phyloP scores from a whole-genome alignment of 495 filamentous ascomycete species.

The Chaetomium fimeti region DNA sequence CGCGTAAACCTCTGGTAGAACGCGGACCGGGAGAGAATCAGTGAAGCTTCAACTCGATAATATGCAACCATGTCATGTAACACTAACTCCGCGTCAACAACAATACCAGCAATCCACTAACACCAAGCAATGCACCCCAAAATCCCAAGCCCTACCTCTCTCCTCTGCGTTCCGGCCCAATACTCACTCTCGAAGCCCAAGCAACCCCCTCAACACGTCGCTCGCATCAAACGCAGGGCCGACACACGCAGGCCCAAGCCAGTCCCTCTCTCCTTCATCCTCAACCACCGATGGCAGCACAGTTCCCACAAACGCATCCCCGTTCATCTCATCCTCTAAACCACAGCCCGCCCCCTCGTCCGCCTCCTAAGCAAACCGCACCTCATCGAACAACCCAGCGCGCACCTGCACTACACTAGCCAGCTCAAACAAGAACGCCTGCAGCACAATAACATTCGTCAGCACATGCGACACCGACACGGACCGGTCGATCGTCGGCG shows the following conservation, averaged over 20 bases:
- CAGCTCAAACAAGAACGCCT: constrained; percentile 87
- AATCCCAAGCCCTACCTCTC: neutral
- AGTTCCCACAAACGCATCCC: neutral
- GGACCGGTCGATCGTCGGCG: constrained; percentile 37
- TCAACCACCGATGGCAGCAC: neutral
- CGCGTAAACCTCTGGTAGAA: too few species aligned
- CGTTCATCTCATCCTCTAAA: neutral
- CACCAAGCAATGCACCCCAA: constrained; percentile 21
- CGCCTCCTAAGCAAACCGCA: constrained; percentile 57
- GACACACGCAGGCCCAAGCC: too few species aligned
- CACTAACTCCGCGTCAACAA: neutral
- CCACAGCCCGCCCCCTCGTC: neutral
- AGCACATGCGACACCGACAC: constrained; percentile 82
- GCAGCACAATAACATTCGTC: constrained; percentile 71
- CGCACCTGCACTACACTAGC: constrained; percentile 83
- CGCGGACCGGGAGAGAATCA: neutral
- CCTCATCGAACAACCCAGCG: constrained; percentile 82
- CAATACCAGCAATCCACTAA: constrained; percentile 7
- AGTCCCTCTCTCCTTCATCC: neutral
- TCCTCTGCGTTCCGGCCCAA: neutral
- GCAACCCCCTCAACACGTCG: neutral
- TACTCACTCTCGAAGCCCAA: neutral
- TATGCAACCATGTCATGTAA: neutral
- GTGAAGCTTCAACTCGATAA: neutral
- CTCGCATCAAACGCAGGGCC: neutral